Percentiles rank a stretch among this genome's conserved stretches.
phyloP scores from a whole-genome alignment of 2,329 filamentous ascomycete species.

The Cyphellophora europaea region DNA sequence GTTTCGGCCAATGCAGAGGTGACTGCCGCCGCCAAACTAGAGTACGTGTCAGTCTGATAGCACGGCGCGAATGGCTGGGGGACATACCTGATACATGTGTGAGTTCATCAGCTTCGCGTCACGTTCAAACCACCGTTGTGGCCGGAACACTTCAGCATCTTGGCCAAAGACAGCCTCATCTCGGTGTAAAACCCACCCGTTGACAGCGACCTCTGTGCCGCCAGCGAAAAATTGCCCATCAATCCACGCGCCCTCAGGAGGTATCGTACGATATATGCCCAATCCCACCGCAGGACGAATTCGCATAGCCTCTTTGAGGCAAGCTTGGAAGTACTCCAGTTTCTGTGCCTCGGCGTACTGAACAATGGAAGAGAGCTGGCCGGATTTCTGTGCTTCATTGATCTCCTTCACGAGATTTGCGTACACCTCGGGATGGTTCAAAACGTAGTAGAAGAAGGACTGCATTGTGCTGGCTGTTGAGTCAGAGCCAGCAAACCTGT shows the following conservation, averaged over 20 bases:
- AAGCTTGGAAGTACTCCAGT: slow-evolving; percentile 16
- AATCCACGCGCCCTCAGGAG: slow-evolving; percentile 14
- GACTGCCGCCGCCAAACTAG: slow-evolving; percentile 44
- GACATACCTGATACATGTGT: slow-evolving; percentile 43
- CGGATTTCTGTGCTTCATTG: slow-evolving; percentile 12
- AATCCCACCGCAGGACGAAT: slow-evolving; percentile 20
- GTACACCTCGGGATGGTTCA: slow-evolving; percentile 30
- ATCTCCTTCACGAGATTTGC: slow-evolving; percentile 34
- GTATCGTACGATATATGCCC: slow-evolving; percentile 20
- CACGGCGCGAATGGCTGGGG: background rate
- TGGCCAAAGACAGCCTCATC: slow-evolving; percentile 30
- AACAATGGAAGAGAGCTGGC: slow-evolving; percentile 13
- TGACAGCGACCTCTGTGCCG: slow-evolving; percentile 14
- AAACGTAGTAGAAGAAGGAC: slow-evolving; percentile 44
- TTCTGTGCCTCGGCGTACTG: slow-evolving; percentile 16
- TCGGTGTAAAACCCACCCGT: slow-evolving; percentile 33
- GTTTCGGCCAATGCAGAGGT: slow-evolving; percentile 48
- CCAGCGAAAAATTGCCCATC: slow-evolving; percentile 14
- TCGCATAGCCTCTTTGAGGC: slow-evolving; percentile 17
- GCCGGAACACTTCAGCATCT: slow-evolving; percentile 30
- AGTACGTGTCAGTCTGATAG: background rate
- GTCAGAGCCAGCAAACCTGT: slow-evolving; percentile 42
- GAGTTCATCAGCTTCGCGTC: slow-evolving; percentile 40
- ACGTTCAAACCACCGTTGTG: slow-evolving; percentile 36
- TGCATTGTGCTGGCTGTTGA: slow-evolving; percentile 53